phyloP scores from a whole-genome alignment of 495 filamentous ascomycete species.

The Aspergillus biplanus region DNA sequence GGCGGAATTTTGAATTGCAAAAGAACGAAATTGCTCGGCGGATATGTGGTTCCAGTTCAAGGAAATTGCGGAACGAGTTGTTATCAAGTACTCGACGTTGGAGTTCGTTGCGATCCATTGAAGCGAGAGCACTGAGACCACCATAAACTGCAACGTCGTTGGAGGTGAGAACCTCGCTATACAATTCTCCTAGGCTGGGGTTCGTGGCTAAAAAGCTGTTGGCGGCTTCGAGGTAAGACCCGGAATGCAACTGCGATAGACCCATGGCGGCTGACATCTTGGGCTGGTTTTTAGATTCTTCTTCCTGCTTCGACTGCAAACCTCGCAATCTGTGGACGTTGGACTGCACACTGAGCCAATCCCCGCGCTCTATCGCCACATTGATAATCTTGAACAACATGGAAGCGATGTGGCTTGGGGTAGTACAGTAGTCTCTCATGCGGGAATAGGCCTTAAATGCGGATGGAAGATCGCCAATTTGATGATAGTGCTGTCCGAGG shows the following conservation, averaged over 20 bases:
- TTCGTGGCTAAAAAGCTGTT: slow-evolving; percentile 66
- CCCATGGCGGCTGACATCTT: slow-evolving; percentile 71
- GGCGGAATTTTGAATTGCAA: slow-evolving; percentile 81
- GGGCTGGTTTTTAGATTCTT: slow-evolving; percentile 59
- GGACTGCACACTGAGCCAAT: slow-evolving; percentile 67
- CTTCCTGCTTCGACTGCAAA: slow-evolving; percentile 61
- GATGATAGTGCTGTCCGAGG: slow-evolving; percentile 68
- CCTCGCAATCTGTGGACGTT: slow-evolving; percentile 69
- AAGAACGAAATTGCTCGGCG: slow-evolving; percentile 88
- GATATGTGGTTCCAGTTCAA: slow-evolving; percentile 93
- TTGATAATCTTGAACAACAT: slow-evolving; percentile 72
- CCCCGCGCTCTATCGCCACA: slow-evolving; percentile 66
- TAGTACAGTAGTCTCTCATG: slow-evolving; percentile 77
- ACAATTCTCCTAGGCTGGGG: slow-evolving; percentile 54
- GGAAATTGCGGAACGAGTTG: slow-evolving; percentile 75
- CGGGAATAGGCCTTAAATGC: slow-evolving; percentile 70
- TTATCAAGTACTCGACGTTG: slow-evolving; percentile 79
- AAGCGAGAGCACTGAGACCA: slow-evolving; percentile 85
- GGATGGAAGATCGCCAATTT: slow-evolving; percentile 61
- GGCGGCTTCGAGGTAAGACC: slow-evolving; percentile 73
- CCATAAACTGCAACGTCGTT: slow-evolving; percentile 95
- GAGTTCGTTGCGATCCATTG: slow-evolving; percentile 79
- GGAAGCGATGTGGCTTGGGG: slow-evolving; percentile 68
- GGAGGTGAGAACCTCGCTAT: slow-evolving; percentile 72
- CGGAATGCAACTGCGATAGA: slow-evolving; percentile 68